Evolutionary conservation across 2,329 filamentous ascomycete genomes (phyloP), one percentile per base, ranked within the genome.

Genomic region (Byssothecium circinans): DNA sequence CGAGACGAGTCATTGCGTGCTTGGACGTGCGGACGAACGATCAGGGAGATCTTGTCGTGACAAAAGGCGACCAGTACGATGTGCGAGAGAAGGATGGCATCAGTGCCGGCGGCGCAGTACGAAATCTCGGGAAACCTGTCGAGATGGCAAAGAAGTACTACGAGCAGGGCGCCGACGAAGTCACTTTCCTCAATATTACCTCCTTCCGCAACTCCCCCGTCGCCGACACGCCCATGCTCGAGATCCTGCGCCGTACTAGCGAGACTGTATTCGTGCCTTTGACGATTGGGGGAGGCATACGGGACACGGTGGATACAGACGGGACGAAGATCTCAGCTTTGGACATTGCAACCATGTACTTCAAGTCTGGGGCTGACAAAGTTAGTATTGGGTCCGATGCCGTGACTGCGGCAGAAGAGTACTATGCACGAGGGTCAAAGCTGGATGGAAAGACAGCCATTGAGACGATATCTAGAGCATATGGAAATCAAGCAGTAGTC

Each of bases 41-140:
- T 70, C 80, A 87, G 51, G 94, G 94, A 27, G 94, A 99, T 71
- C 79, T 99, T 8, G 94, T 99, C 0, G 94, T 99, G 30, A 99
- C 94, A 12, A 99, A 99, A 74, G 94, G 94, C 47, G 94, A 99
- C 73, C 92, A 97, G 72, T 99, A 99, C 75, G 94, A 99, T 65
- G 94, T 99, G 6, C 88, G 94, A 25, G 94, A 97, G 65, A 96
- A 96, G 74, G 77, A 78, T 18, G 78, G 75, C 12, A 77, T 78
- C 47, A 78, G 82, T 45, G 76, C 65, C 20, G 75, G 75, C 40
- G 77, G 81, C 17, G 71, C 81, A 58, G 91, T 99, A 29, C 85
- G 94, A 54, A 99, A 99, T 71, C 80, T 99, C 3, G 94, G 94
- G 56, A 99, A 99, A 74, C 94, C 94, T 1, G 91, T 99, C 40